Base-by-base conservation (phyloP, 2,329 filamentous ascomycete genomes). In the Herpotrichia juniperi region DNA sequence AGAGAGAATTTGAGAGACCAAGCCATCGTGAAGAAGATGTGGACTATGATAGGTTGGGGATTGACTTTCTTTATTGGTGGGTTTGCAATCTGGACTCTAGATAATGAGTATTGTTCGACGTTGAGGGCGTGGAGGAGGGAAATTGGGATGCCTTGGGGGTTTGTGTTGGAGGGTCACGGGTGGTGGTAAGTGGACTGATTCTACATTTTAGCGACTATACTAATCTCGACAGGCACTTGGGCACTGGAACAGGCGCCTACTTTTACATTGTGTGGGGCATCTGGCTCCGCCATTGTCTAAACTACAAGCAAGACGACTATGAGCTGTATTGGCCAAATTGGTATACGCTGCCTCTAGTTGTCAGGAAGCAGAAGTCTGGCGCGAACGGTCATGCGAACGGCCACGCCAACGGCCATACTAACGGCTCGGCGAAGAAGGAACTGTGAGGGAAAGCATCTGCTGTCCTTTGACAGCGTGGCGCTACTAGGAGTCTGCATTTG, bases 261-360 rank as follows among this genome's bases (percentile, higher is more conserved):
- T 89, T 88, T 67, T 91, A 93, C 69, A 91, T 96, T 61, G 79
- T 86, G 12, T 96, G 91, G 90, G 88, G 90, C 12, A 86, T 93
- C 22, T 93, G 90, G 87, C 80, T 94, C 16, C 84, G 90, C 34
- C 86, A 88, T 56, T 91, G 89, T 62, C 76, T 94, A 44, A 90
- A 92, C 56, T 84, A 86, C 3, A 81, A 81, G 40, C 88, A 91
- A 64, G 83, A 89, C 35, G 84, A 92, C 66, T 94, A 86, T 66
- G 79, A 82, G 62, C 76, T 94, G 50, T 65, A 82, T 46, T 96
- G 91, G 90, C 83, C 87, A 1, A 83, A 81, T 21, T 59, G 84
- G 12, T 81, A 78, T 6, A 83, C 72, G 10, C 62, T 86, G 55
- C 84, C 85, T 4, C 75, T 81, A 45, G 75, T 87, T 14, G 72